Evolutionary conservation across 495 filamentous ascomycete species (phyloP), one percentile per base, ranked within the genome.

Genomic region (Penicillium riverlandense): DNA sequence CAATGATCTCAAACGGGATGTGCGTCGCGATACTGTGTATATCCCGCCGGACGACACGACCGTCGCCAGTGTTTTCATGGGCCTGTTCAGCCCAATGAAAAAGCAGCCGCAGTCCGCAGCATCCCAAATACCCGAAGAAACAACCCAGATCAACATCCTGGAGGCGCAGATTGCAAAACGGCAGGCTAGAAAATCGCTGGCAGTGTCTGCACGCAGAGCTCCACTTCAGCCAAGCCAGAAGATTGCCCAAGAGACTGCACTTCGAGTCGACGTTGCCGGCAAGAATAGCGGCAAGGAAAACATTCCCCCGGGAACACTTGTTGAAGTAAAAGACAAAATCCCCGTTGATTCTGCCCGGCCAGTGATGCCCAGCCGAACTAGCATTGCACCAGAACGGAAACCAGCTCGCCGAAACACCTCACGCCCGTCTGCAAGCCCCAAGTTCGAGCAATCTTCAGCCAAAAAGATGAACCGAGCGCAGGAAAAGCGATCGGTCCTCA

Each of bases 261-360:
- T 47, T 11, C 46, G 48, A 8, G 34, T 50, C n/a, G 69, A 76
- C 45, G 42, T 67, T 22, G 42, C 56, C 47, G 71, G 67, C 11
- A 65, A 59, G 39, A 67, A 67, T 45, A 63, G 65, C 0, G 72
- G 71, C 30, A 76, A 76, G 32, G 72, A 75, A 43, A 76, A 74
- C 12, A 55, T 71, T 1, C 70, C 70, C 4, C 70, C 69, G 6
- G 70, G 69, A 2, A 38, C 44, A 31, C 6, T 56, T 1, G 13
- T 41, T 11, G 46, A 50, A 5, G 15, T 38, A 42, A 57, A 54
- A 10, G 45, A 48, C 6, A 62, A 65, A 28, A 31, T 35, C 7
- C 31, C 15, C 13, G 5, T 11, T 10, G 16, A 43, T n/a, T 15
- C 11, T 14, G 28, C 38, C 16, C 22, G 41, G 29, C 8, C 34